A percentile compares a stretch with the other conserved stretches of the same genome.
phyloP scores from a whole-genome alignment of 2,329 filamentous ascomycete genomes.

The Tricladium varicosporioides region DNA sequence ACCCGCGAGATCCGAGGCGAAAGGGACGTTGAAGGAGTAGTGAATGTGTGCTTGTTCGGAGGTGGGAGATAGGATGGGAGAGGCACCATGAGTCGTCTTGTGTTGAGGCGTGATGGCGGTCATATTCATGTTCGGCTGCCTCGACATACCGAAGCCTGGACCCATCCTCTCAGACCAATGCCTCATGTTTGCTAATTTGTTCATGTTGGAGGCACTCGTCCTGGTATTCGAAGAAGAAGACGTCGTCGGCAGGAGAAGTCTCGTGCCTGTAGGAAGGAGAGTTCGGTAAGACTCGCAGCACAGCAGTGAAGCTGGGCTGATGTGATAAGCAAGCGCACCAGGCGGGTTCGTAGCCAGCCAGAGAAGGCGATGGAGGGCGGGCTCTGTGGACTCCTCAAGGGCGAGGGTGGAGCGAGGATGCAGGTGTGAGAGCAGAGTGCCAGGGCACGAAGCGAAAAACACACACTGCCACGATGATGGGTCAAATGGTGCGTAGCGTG shows the following conservation, averaged over 20 bases:
- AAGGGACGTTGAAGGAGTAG: slow-evolving; percentile 96
- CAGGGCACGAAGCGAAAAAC: too few relatives aligned
- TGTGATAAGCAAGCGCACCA: too few relatives aligned
- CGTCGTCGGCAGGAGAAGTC: neutral
- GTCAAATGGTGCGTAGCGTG: too few relatives aligned
- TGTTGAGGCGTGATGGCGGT: slow-evolving; percentile 51
- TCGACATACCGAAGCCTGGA: slow-evolving; percentile 62
- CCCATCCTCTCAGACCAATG: slow-evolving; percentile 71
- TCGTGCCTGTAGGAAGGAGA: neutral
- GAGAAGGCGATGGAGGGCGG: too few relatives aligned
- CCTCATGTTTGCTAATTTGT: slow-evolving; percentile 70
- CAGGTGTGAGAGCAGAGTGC: too few relatives aligned
- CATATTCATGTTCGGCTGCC: slow-evolving; percentile 43
- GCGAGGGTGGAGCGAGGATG: too few relatives aligned
- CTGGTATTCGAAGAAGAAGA: neutral
- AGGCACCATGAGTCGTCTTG: slow-evolving; percentile 52
- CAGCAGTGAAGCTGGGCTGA: too few relatives aligned
- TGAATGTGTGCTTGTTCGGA: slow-evolving; percentile 77
- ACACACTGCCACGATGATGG: too few relatives aligned
- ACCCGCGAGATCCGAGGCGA: slow-evolving; percentile 86
- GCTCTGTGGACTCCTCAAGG: too few relatives aligned
- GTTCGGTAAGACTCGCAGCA: neutral
- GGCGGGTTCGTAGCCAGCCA: too few relatives aligned
- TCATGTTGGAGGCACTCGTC: slow-evolving; percentile 49
- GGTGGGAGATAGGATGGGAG: slow-evolving; percentile 64